These are phyloP conservation scores for Theobroma cacao DNA, from an alignment of 345 rosid species.

Conservation along the genomic window DNA sequence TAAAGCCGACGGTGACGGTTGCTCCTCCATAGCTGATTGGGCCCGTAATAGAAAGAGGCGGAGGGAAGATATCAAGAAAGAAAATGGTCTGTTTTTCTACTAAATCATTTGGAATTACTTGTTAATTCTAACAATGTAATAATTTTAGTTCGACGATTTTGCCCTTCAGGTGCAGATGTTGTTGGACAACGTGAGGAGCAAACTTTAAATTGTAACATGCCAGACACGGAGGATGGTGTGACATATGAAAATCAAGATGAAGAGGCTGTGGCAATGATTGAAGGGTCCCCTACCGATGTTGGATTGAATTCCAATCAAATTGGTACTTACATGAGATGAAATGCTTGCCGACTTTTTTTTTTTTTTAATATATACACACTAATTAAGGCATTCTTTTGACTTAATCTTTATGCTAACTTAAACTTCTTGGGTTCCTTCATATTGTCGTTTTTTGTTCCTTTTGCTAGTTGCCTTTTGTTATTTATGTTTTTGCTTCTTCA, in stretches of 20 bases:
- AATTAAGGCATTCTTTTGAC: background rate
- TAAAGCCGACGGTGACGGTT: conserved; percentile 43
- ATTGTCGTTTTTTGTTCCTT: background rate
- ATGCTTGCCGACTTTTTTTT: background rate
- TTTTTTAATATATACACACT: background rate
- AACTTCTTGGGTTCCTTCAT: background rate
- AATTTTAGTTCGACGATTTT: background rate
- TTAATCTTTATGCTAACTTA: background rate
- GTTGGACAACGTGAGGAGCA: conserved; percentile 46
- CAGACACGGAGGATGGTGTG: conserved; percentile 52
- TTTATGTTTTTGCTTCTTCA: background rate
- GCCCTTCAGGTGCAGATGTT: background rate
- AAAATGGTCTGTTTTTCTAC: conserved; percentile 21
- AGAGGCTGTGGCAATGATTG: conserved; percentile 55
- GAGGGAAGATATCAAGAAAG: conserved; percentile 55
- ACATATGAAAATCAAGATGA: conserved; percentile 57
- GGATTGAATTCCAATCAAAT: conserved; percentile 20
- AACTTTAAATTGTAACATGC: conserved; percentile 44
- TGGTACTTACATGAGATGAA: conserved; percentile 24
- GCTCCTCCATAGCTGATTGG: conserved; percentile 62
- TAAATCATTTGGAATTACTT: background rate
- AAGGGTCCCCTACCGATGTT: conserved; percentile 45
- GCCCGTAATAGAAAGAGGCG: conserved; percentile 69
- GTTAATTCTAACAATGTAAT: background rate
- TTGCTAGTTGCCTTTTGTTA: background rate